phyloP scores from a whole-genome alignment of 2,329 filamentous ascomycete genomes.

The Amesomyces nigricolor region DNA sequence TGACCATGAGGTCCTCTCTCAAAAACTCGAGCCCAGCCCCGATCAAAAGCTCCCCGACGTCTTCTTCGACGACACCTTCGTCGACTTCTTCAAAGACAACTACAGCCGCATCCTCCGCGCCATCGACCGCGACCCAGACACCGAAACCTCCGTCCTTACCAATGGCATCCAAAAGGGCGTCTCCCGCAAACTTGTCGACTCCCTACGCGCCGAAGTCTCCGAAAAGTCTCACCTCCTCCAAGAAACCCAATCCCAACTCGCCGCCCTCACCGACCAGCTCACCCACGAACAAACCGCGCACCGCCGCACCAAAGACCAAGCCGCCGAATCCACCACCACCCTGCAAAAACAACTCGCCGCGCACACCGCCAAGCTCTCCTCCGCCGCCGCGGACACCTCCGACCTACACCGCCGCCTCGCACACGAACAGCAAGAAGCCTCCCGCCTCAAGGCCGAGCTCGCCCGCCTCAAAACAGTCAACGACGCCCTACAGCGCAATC shows the following conservation, averaged over 20 bases:
- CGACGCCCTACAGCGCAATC: conserved; percentile 63
- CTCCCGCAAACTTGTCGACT: conserved; percentile 88
- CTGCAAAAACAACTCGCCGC: conserved; percentile 28
- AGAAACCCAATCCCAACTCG: conserved; percentile 41
- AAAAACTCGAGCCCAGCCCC: conserved; percentile 49
- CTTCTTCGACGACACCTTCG: conserved; percentile 78
- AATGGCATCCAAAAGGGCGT: conserved; percentile 83
- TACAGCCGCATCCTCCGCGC: conserved; percentile 79
- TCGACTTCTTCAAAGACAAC: conserved; percentile 94
- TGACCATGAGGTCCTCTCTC: conserved; percentile 82
- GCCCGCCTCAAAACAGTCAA: conserved; percentile 57
- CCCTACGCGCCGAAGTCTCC: conserved; percentile 68
- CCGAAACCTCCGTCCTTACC: conserved; percentile 75
- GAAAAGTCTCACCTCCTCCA: conserved; percentile 57
- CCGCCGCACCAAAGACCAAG: conserved; percentile 57
- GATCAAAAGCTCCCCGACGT: conserved; percentile 65
- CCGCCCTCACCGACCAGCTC: conserved; percentile 48
- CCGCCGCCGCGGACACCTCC: conserved; percentile 9
- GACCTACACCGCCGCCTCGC: conserved; percentile 27
- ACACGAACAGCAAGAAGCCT: conserved; percentile 52
- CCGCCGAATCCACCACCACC: conserved; percentile 29
- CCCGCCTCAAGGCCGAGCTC: conserved; percentile 59
- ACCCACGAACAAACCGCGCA: conserved; percentile 72
- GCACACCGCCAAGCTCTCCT: conserved; percentile 29
- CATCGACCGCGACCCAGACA: conserved; percentile 82